phyloP scores from a whole-genome alignment of 495 filamentous ascomycete genomes.

The Tuber aestivum region DNA sequence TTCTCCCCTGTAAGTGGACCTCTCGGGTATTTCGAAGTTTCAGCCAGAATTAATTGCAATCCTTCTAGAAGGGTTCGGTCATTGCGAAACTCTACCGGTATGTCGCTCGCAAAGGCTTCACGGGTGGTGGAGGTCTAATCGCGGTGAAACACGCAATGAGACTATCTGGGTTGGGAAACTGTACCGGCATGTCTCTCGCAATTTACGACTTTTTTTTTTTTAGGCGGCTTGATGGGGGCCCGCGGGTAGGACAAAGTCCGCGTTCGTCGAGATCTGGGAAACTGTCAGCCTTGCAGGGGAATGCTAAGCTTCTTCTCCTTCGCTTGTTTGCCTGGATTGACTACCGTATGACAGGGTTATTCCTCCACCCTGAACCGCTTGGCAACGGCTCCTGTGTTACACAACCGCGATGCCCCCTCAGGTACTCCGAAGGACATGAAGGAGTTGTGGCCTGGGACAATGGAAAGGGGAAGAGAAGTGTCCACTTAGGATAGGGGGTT shows the following conservation, averaged over 20 bases:
- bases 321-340: slow-evolving; percentile 4
- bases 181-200: neutral
- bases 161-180: neutral
- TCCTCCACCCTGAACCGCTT: neutral
- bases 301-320: neutral
- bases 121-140: neutral
- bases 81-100: neutral
- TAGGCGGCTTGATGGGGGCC: neutral
- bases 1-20: neutral
- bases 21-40: neutral
- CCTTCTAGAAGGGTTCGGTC: neutral
- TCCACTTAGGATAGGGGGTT: neutral
- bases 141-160: neutral
- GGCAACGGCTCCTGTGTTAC: neutral
- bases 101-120: neutral
- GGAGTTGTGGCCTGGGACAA: neutral
- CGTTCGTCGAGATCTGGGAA: neutral
- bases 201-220: neutral
- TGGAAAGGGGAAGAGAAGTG: neutral
- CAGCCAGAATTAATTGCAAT: neutral
- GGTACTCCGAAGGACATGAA: neutral
- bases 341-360: neutral
- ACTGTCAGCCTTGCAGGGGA: neutral
- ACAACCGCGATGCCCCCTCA: neutral
- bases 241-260: neutral